Percentiles rank a stretch among this genome's conserved stretches.
phyloP scores from a whole-genome alignment of 208 protist species.

The Wallacemonas sp. region DNA sequence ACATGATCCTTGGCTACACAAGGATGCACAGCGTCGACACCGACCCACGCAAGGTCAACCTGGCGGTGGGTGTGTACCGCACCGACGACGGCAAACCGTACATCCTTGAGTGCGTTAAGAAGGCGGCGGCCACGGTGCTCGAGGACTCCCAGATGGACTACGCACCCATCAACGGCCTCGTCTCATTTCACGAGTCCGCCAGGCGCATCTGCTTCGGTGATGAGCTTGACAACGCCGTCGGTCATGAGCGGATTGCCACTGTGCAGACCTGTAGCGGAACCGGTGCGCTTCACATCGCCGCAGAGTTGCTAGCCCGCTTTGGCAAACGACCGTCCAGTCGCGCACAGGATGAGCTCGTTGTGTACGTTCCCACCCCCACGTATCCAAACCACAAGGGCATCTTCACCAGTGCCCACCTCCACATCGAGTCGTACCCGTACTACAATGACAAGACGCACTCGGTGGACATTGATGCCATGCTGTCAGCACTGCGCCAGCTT shows the following conservation, averaged over 20 bases:
- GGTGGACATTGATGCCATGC: constrained; percentile 70
- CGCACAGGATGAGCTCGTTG: constrained; percentile 8
- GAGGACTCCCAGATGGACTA: constrained; percentile 90
- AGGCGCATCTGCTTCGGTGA: constrained; percentile 89
- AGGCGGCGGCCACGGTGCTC: constrained; percentile 45
- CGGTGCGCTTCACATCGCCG: constrained; percentile 68
- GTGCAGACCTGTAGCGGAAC: constrained; percentile 84
- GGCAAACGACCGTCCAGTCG: not conserved
- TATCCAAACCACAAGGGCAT: constrained; percentile 82
- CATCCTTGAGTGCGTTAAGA: constrained; percentile 89
- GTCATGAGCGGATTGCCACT: constrained; percentile 54
- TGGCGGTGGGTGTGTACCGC: constrained; percentile 97
- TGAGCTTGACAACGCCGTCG: constrained; percentile 19
- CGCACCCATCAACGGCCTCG: constrained; percentile 92
- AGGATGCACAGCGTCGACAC: constrained; percentile 69
- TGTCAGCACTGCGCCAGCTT: constrained; percentile 50
- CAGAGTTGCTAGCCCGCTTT: constrained; percentile 51
- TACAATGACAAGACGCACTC: constrained; percentile 56
- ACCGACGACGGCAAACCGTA: constrained; percentile 90
- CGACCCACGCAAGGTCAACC: constrained; percentile 92
- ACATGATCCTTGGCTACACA: constrained; percentile 74
- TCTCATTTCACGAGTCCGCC: constrained; percentile 68
- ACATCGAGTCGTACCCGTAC: constrained; percentile 63
- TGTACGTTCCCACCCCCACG: constrained; percentile 67
- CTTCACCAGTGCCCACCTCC: constrained; percentile 48